Evolutionary conservation across 2,329 filamentous ascomycete species (phyloP).

Genomic region (Penicillium paneum): DNA sequence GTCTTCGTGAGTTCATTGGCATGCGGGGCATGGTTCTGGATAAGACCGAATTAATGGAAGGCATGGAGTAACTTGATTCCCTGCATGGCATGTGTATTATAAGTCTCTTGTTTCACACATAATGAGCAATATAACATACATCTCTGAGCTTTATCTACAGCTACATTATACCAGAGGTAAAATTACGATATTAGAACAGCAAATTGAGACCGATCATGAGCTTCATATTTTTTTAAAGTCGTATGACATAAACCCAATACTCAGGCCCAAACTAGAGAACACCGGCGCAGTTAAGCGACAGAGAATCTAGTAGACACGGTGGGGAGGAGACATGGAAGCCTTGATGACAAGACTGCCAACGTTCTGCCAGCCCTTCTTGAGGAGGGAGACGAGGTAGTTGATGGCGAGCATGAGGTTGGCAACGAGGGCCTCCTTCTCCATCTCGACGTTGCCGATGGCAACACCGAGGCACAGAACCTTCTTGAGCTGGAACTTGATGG

Average conservation of each 20-base stretch:
- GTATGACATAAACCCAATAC: constrained; percentile 31
- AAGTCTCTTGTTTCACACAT: background rate
- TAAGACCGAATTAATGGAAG: constrained; percentile 83
- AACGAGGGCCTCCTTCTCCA: constrained; percentile 93
- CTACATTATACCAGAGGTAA: background rate
- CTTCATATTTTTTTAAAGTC: constrained; percentile 33
- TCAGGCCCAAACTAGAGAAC: constrained; percentile 21
- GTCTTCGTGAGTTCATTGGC: constrained; percentile 75
- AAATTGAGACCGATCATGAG: constrained; percentile 30
- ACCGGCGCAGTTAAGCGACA: constrained; percentile 29
- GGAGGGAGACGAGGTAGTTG: constrained; percentile 98
- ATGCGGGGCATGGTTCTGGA: constrained; percentile 87
- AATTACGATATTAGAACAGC: constrained; percentile 3
- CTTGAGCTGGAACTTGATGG: constrained; percentile 99
- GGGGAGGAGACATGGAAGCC: constrained; percentile 98
- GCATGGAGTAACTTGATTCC: constrained; percentile 63
- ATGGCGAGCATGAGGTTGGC: constrained; percentile 99
- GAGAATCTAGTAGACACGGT: constrained; percentile 83
- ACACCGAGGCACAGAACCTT: constrained; percentile 99
- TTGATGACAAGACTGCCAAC: constrained; percentile 99
- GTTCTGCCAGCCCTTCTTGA: constrained; percentile 99
- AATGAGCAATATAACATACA: constrained; percentile 1
- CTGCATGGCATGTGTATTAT: constrained; percentile 8
- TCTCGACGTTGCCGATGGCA: constrained; percentile 96
- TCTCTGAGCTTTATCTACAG: background rate